phyloP scores from a whole-genome alignment of 1,284 basidiomycete species.

The Heterobasidion annosum region DNA sequence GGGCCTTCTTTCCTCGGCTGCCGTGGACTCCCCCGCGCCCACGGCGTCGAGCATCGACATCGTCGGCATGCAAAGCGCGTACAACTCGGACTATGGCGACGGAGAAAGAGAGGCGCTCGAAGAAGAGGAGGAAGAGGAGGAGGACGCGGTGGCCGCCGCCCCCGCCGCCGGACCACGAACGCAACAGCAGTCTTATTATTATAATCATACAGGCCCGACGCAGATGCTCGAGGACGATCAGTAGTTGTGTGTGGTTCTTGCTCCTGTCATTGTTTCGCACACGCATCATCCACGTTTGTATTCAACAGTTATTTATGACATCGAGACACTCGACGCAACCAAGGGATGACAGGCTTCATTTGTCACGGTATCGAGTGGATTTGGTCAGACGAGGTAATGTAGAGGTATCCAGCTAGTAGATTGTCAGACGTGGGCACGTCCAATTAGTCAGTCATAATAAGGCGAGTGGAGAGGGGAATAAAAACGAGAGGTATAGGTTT shows the following conservation, averaged over 20 bases:
- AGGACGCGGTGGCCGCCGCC: constrained; percentile 3
- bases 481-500: not conserved
- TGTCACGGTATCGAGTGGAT: no score
- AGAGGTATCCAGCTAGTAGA: not conserved
- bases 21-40: not conserved
- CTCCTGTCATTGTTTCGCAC: not conserved
- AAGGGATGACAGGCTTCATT: no score
- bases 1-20: not conserved
- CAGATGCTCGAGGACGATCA: not conserved
- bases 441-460: not conserved
- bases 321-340: not conserved
- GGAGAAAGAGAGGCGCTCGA: constrained; percentile 9
- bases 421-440: no score
- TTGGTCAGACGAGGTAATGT: not conserved
- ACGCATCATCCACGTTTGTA: no score
- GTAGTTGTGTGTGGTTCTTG: not conserved
- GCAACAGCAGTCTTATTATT: not conserved
- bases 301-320: not conserved
- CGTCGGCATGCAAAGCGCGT: constrained; percentile 15
- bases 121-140: constrained; percentile 12
- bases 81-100: constrained; percentile 19
- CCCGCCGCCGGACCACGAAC: not conserved
- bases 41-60: not conserved
- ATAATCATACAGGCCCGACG: not conserved
- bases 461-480: not conserved